These are phyloP conservation scores for Telopea speciosissima DNA, from an alignment of 177 flowering plant species.

Conservation along the genomic window DNA sequence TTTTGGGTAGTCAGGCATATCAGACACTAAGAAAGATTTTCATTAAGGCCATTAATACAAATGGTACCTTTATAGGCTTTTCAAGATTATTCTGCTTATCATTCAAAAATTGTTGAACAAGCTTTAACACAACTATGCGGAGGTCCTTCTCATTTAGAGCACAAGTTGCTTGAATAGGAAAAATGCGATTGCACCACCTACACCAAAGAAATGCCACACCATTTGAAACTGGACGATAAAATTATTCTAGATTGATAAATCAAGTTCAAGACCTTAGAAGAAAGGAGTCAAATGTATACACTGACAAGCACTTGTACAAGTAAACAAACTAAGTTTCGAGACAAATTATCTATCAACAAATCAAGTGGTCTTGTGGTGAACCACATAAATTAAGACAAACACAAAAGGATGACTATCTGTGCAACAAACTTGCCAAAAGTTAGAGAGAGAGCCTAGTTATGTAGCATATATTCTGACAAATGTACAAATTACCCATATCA, in stretches of 20 bases:
- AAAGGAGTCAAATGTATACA: too few species aligned
- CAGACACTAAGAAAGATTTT: too few species aligned
- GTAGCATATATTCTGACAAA: neutral
- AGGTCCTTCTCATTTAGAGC: slow-evolving; percentile 57
- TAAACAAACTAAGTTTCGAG: neutral
- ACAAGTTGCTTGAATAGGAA: slow-evolving; percentile 87
- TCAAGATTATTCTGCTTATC: slow-evolving; percentile 29
- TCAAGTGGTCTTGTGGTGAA: too few species aligned
- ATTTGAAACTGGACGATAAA: neutral
- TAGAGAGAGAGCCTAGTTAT: neutral
- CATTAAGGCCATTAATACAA: neutral
- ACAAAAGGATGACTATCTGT: neutral
- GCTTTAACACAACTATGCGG: slow-evolving; percentile 44
- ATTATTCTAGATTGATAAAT: too few species aligned
- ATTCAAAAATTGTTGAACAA: slow-evolving; percentile 49
- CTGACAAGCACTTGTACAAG: too few species aligned
- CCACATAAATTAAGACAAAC: neutral
- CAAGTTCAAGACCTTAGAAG: too few species aligned
- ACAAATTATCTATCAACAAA: too few species aligned
- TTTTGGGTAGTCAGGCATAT: too few species aligned
- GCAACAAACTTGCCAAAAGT: neutral
- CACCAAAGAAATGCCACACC: slow-evolving; percentile 18
- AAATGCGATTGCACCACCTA: slow-evolving; percentile 92
- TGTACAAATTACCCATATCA: neutral
- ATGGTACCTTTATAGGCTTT: slow-evolving; percentile 52